Base-by-base conservation (phyloP, 2,329 filamentous ascomycete genomes). In the Venturiaceae sp. region DNA sequence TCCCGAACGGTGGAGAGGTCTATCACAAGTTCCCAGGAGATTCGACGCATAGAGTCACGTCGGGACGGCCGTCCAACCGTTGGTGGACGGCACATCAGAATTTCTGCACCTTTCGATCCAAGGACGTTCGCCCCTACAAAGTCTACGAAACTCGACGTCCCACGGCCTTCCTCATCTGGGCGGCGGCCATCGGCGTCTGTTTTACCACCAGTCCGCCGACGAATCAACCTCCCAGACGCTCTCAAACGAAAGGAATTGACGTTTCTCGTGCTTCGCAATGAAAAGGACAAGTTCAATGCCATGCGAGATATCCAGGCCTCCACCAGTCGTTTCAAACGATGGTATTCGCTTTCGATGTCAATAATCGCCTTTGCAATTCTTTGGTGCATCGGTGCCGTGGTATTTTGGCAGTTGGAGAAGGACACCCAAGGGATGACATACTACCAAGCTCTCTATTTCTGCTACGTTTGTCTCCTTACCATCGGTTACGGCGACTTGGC, bases 401-500 rank as follows among this genome's bases (percentile, higher is more conserved):
- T 94, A 9, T 96, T 96, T 68, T 86, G 80, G 77, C 66, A 73
- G 33, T 76, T 81, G 0, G 85, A 88, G 63, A 66, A 72, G 8
- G 64, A 78, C 2, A 74, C 77, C 0, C 81, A 83, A 63, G 64
- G 67, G 1, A 73, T 90, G 83, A 78, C 73, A 1, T 96, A 95
- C 67, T 96, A 92, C 64, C 77, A 91, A 59, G 82, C 85, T 0
- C 78, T 96, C 46, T 96, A 96, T 72, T 95, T 96, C 68, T 85
- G 85, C 64, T 96, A 94, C 69, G 84, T 90, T 34, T 86, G 85
- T 2, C 80, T 96, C 26, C 78, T 91, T 1, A 96, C 92, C 0
- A 88, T 96, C 37, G 92, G 92, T 1, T 96, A 95, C 37, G 92
- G 92, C 1, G 90, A 95, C 63, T 71, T 86, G 5, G 83, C 85